Conservation (phyloP, 2,329 filamentous ascomycete species). For the Thelonectria olida region DNA sequence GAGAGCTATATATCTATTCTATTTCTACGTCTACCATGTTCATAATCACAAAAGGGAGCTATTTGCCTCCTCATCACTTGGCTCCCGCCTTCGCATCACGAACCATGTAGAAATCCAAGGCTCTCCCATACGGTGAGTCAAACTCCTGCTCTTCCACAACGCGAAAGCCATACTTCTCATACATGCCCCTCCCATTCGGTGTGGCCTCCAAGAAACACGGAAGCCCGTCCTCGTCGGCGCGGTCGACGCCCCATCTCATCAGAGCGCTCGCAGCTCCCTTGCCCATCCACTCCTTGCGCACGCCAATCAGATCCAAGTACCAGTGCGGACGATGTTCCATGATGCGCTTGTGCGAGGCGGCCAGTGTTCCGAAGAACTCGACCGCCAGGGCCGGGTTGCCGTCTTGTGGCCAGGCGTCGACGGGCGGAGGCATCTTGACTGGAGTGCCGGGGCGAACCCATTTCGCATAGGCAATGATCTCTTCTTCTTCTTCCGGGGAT, state of each 20-base stretch:
- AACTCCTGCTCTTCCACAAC: slow-evolving; percentile 48
- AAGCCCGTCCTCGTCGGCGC: slow-evolving; percentile 53
- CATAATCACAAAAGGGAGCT: neutral
- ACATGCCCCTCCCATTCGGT: slow-evolving; percentile 55
- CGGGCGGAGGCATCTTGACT: slow-evolving; percentile 35
- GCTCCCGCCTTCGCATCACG: slow-evolving; percentile 31
- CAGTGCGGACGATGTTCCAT: slow-evolving; percentile 56
- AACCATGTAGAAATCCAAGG: slow-evolving; percentile 49
- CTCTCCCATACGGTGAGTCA: slow-evolving; percentile 42
- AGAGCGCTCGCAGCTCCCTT: slow-evolving; percentile 55
- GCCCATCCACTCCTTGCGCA: slow-evolving; percentile 53
- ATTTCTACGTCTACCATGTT: neutral
- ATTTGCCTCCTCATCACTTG: slow-evolving; percentile 3
- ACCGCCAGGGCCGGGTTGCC: slow-evolving; percentile 48
- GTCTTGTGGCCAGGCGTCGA: slow-evolving; percentile 51
- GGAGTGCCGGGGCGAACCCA: slow-evolving; percentile 51
- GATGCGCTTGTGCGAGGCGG: slow-evolving; percentile 45
- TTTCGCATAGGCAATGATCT: slow-evolving; percentile 57
- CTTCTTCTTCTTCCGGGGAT: slow-evolving; percentile 25
- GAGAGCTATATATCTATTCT: neutral
- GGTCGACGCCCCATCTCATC: slow-evolving; percentile 57
- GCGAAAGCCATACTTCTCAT: slow-evolving; percentile 58
- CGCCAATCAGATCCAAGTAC: slow-evolving; percentile 59
- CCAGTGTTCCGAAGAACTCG: slow-evolving; percentile 52
- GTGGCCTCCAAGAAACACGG: slow-evolving; percentile 63